Percentiles rank a stretch among this genome's conserved stretches.
Conservation (phyloP, 1,284 basidiomycete genomes). For the Fomitopsis pinicola region DNA sequence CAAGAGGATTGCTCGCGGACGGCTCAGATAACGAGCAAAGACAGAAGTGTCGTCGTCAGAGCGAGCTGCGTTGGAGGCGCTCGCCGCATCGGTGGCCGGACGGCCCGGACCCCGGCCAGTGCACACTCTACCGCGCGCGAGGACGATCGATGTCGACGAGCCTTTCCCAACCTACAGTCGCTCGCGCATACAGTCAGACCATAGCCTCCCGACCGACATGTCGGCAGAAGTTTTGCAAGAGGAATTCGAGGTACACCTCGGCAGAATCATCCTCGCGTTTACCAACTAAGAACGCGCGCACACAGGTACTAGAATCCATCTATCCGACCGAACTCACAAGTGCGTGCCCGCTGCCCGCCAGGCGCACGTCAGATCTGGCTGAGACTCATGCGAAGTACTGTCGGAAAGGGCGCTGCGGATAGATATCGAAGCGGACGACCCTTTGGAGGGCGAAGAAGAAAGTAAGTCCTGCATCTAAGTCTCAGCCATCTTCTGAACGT, state of each 20-base stretch:
- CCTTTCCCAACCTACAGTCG: not conserved
- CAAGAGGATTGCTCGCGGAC: not conserved
- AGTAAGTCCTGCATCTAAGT: slow-evolving; percentile 38
- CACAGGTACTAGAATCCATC: slow-evolving; percentile 90
- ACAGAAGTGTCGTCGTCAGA: not conserved
- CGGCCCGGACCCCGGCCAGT: slow-evolving; percentile 13
- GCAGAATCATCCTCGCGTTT: slow-evolving; percentile 4
- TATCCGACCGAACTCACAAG: slow-evolving; percentile 92
- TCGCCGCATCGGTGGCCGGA: not conserved
- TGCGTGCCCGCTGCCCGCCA: slow-evolving; percentile 44
- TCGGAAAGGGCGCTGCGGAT: slow-evolving; percentile 82
- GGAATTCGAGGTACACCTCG: slow-evolving; percentile 76
- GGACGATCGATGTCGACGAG: not conserved
- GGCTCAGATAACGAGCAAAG: not conserved
- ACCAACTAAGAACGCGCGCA: slow-evolving; percentile 3
- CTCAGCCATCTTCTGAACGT: not conserved
- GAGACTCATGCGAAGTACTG: slow-evolving; percentile 68
- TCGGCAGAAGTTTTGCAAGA: slow-evolving; percentile 63
- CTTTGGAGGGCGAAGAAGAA: slow-evolving; percentile 53
- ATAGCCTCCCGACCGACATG: slow-evolving; percentile 33
- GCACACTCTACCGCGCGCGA: not conserved
- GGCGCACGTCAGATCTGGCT: slow-evolving; percentile 33
- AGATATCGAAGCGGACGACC: slow-evolving; percentile 85
- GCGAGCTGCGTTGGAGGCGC: not conserved
- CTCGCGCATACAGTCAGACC: not conserved